Percentiles rank a stretch among this genome's conserved stretches.
Evolutionary conservation across 768 basidiomycete species (phyloP).

Genomic region (Clathrus columnatus): DNA sequence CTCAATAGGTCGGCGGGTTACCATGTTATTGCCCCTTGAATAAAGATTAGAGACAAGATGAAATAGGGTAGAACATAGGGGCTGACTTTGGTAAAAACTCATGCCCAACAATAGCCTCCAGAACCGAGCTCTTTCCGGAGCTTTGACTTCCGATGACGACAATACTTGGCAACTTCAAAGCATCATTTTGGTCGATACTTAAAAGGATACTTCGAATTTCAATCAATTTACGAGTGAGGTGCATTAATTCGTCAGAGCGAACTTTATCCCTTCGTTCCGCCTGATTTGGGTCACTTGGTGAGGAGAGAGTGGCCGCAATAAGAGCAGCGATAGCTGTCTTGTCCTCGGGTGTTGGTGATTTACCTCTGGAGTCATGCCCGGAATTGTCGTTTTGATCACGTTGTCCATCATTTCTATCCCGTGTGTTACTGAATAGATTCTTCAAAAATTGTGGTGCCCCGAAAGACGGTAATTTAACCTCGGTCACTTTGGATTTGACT

Average conservation of each 20-base stretch:
- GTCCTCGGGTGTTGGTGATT: conserved; percentile 42
- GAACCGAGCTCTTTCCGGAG: conserved; percentile 94
- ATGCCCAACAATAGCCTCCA: conserved; percentile 96
- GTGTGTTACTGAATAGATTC: conserved; percentile 38
- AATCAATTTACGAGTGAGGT: conserved; percentile 90
- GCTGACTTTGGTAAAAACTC: conserved; percentile 97
- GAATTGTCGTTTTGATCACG: conserved; percentile 29
- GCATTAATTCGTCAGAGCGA: conserved; percentile 79
- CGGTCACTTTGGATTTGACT: conserved; percentile 49
- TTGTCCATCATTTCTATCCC: conserved; percentile 17
- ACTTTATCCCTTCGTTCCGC: conserved; percentile 32
- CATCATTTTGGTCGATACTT: conserved; percentile 92
- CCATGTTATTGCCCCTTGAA: conserved; percentile 94
- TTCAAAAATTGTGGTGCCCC: conserved; percentile 61
- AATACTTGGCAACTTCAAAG: conserved; percentile 90
- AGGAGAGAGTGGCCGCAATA: conserved; percentile 69
- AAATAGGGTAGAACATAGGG: not conserved
- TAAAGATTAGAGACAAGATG: not conserved
- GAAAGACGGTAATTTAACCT: conserved; percentile 49
- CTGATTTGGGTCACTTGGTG: conserved; percentile 54
- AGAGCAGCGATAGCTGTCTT: conserved; percentile 63
- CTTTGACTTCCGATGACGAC: conserved; percentile 98
- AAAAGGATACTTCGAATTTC: conserved; percentile 93
- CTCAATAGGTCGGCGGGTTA: conserved; percentile 95
- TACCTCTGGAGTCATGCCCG: conserved; percentile 15